Evolutionary conservation across 2,329 filamentous ascomycete species (phyloP).

Genomic region (Coniochaeta sp.): DNA sequence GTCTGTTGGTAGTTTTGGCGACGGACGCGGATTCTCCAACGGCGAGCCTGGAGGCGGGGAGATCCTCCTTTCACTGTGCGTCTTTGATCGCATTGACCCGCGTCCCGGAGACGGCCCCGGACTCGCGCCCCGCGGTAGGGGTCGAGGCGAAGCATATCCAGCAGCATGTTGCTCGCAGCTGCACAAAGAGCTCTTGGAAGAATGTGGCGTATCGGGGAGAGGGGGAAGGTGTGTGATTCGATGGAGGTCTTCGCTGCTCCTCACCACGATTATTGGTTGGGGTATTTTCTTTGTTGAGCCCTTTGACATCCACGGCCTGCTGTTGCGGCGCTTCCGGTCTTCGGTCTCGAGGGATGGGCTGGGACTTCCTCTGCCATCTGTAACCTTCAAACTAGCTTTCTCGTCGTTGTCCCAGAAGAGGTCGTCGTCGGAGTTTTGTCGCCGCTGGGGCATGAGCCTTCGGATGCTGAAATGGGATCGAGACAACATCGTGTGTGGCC

Average conservation of each 20-base stretch:
- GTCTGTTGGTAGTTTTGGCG: neutral
- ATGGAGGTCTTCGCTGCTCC: slow-evolving; percentile 30
- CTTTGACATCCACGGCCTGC: slow-evolving; percentile 18
- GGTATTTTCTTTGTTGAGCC: slow-evolving; percentile 22
- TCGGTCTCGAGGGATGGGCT: slow-evolving; percentile 7
- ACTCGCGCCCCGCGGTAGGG: slow-evolving; percentile 6
- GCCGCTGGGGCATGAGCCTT: slow-evolving; percentile 30
- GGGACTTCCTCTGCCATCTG: neutral
- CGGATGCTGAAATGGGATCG: slow-evolving; percentile 35
- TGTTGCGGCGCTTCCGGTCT: slow-evolving; percentile 9
- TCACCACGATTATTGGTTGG: slow-evolving; percentile 29
- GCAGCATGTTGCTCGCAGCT: slow-evolving; percentile 30
- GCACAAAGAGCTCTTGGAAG: slow-evolving; percentile 37
- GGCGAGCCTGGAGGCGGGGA: neutral
- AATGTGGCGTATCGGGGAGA: slow-evolving; percentile 24
- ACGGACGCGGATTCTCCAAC: slow-evolving; percentile 1
- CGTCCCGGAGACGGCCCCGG: neutral
- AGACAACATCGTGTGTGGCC: slow-evolving; percentile 28
- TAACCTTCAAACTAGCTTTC: slow-evolving; percentile 12
- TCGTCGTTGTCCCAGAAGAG: slow-evolving; percentile 17
- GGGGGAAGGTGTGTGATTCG: slow-evolving; percentile 30
- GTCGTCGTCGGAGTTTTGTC: slow-evolving; percentile 13
- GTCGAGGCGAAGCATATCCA: slow-evolving; percentile 11
- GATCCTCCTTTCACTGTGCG: neutral
- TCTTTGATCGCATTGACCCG: neutral